Evolutionary conservation across 2,329 filamentous ascomycete genomes (phyloP), one percentile per base, ranked within the genome.

Genomic region (Diaporthe ampelina): DNA sequence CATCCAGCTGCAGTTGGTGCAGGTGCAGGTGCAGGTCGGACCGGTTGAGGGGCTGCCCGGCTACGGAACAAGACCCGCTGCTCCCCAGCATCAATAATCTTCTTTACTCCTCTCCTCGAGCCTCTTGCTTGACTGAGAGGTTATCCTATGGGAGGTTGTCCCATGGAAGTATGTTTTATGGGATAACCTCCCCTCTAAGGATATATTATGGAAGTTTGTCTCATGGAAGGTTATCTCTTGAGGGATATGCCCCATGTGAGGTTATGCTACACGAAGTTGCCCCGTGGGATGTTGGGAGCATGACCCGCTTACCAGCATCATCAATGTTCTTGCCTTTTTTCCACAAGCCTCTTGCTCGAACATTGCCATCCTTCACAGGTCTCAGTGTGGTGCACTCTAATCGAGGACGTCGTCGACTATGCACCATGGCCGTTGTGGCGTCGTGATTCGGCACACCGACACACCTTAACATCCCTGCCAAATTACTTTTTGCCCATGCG

Each of bases 401-500:
- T 50, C 59, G 48, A 65, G 26, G 40, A 65, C 59, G 59, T 65
- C 59, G 59, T 65, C 59, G 59, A 65, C 59, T 65, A n/a, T 17
- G 59, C 37, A 29, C 24, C 8, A 29, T 6, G 19, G 43, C 29
- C 7, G 10, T 50, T 37, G 29, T 40, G 63, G 63, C 19, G 21
- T 19, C 32, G 21, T 52, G 21, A 37, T 37, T 52, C 45, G 58
- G 45, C 24, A 63, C 37, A 29, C 58, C 58, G 24, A 45, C 58
- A 63, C 58, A 45, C 37, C 58, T 45, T 11, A 9, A 9, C 35
- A 52, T 19, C 63, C 63, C 15, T 32, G 45, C 21, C 45, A 52
- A 17, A 8, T 50, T 52, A 32, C 61, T 50, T 67, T 17, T 67
- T 52, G 40, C 1, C 17, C 17, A 29, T 21, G 37, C 58, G 29